Evolutionary conservation across 192 early-diverging fungal species (phyloP), one percentile per base, ranked within the genome.

Genomic region (Radiomyces spectabilis): DNA sequence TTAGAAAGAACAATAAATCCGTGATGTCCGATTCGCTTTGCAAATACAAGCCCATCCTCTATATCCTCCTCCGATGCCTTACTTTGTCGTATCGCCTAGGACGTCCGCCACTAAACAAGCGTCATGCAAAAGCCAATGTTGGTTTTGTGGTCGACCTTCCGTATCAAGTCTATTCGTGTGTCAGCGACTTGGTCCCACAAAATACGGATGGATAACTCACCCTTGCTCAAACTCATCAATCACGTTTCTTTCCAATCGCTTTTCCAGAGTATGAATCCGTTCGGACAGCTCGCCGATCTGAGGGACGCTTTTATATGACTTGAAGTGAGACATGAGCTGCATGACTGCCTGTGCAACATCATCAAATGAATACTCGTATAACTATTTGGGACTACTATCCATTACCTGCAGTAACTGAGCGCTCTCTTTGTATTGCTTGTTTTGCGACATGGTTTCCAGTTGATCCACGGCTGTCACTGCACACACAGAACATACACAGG

Each of bases 81-180:
- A 84, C 77, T 71, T 75, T 15, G 72, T 82, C 55, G 87, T 84
- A 4, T 70, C 57, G 0, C 83, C 85, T 25, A 91, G 63, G 1
- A 87, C 79, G 39, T 86, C 76, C 5, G 86, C 73, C 15, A 91
- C 86, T 37, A 85, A 50, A 65, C 92, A 95, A 3, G 89, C 90
- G 50, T 85, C 88, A 26, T 76, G 72, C 39, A 95, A 67, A 5
- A 68, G 61, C 26, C 53, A 55, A 30, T 73, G 45, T 18, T 84
- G 74, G 18, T 72, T 78, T 3, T 71, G 58, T 15, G 82, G 43
- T 29, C 68, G 63, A 4, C 87, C 87, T 19, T 85, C 82, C n/a
- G 46, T 53, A 32, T 80, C 78, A 30, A 90, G 88, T 1, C 80
- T 89, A 13, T 61, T 33, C n/a, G n/a, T n/a, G n/a, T n/a, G n/a